Conservation (phyloP, 1,139 yeast genomes). For the Geotrichum aggregatum region DNA sequence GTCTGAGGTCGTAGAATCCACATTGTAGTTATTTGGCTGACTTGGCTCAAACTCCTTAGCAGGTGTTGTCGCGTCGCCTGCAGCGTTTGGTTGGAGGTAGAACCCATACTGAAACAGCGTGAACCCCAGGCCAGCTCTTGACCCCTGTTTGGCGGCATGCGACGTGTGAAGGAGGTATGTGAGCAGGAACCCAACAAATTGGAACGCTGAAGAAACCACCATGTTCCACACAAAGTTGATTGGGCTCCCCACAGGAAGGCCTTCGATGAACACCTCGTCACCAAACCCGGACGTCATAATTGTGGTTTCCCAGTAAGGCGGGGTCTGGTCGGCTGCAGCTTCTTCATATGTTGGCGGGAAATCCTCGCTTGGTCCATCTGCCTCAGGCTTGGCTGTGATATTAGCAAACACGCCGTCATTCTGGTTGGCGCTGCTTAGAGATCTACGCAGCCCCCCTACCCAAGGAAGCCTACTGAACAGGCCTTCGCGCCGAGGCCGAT, state of each 20-base stretch:
- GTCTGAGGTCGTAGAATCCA: conserved; percentile 34
- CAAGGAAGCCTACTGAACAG: conserved; percentile 16
- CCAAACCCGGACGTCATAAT: conserved; percentile 73
- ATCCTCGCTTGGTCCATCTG: conserved; percentile 42
- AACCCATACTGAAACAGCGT: conserved; percentile 78
- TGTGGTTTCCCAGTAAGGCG: conserved; percentile 95
- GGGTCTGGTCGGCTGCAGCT: conserved; percentile 91
- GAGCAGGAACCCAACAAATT: conserved; percentile 85
- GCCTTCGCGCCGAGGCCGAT: conserved; percentile 17
- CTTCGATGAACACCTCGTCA: conserved; percentile 91
- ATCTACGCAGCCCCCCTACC: not conserved
- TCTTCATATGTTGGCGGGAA: conserved; percentile 93
- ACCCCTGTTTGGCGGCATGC: conserved; percentile 95
- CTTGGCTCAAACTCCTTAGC: conserved; percentile 43
- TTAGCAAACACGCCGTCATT: conserved; percentile 92
- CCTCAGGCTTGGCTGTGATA: conserved; percentile 66
- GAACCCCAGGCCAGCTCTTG: conserved; percentile 86
- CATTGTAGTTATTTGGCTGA: conserved; percentile 41
- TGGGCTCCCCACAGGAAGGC: conserved; percentile 91
- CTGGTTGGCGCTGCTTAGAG: conserved; percentile 42
- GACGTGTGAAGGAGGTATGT: conserved; percentile 91
- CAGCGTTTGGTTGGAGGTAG: conserved; percentile 56
- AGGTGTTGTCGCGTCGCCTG: conserved; percentile 36
- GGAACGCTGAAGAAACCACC: conserved; percentile 83
- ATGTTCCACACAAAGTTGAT: conserved; percentile 88